Evolutionary conservation across 495 filamentous ascomycete genomes (phyloP).

Genomic region (Apiosordaria backusii): DNA sequence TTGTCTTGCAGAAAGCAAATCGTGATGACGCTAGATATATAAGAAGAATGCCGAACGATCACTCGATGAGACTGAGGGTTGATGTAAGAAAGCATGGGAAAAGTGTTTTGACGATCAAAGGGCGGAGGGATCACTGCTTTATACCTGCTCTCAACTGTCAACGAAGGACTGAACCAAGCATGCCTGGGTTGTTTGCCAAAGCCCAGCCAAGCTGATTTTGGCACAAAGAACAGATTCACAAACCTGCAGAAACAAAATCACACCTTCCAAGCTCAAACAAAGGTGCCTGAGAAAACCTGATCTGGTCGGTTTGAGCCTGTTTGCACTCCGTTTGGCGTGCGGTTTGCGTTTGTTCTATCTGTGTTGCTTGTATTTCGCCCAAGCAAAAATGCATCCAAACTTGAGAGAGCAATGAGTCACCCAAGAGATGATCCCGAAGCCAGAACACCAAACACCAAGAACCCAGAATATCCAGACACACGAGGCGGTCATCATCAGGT

Average conservation of each 20-base stretch:
- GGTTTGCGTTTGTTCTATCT: not conserved
- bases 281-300: not conserved
- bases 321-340: not conserved
- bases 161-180: not conserved
- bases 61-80: not conserved
- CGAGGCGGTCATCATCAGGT: not conserved
- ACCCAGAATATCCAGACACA: not conserved
- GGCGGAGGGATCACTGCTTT: not conserved
- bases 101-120: not conserved
- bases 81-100: not conserved
- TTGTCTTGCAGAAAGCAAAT: not conserved
- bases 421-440: not conserved
- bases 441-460: not conserved
- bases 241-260: not conserved
- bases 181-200: not conserved
- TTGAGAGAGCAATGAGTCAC: not conserved
- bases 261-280: not conserved
- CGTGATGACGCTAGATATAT: not conserved
- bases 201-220: not conserved
- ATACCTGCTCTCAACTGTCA: not conserved
- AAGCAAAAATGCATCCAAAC: not conserved
- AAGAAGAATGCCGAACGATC: not conserved
- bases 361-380: not conserved
- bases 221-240: not conserved
- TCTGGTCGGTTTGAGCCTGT: not conserved